Percentiles rank a stretch among this genome's conserved stretches.
Conservation (phyloP, 768 basidiomycete species). For the Galerina sulciceps region DNA sequence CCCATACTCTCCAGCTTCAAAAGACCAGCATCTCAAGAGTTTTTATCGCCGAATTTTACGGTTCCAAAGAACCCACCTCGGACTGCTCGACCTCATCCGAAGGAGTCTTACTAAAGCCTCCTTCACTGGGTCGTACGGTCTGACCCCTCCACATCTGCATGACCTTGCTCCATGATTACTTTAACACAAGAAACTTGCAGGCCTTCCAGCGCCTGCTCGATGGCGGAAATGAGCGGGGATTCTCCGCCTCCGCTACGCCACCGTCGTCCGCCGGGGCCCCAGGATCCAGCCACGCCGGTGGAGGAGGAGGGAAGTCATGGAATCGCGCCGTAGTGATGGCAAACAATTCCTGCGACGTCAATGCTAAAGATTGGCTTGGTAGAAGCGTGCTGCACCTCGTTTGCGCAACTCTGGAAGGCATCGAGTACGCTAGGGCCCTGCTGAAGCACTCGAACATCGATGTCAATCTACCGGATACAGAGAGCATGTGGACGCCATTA, state of each 20-base stretch:
- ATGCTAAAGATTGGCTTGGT: slow-evolving; percentile 73
- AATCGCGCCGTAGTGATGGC: slow-evolving; percentile 47
- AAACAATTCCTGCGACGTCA: slow-evolving; percentile 56
- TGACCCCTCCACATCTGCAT: slow-evolving; percentile 49
- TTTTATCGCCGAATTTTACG: slow-evolving; percentile 8
- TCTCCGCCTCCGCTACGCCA: slow-evolving; percentile 20
- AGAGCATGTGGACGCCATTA: slow-evolving; percentile 90
- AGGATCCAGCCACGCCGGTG: slow-evolving; percentile 28
- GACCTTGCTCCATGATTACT: slow-evolving; percentile 83
- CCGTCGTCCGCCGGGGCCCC: slow-evolving; percentile 35
- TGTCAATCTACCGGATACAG: slow-evolving; percentile 79
- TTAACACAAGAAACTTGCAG: slow-evolving; percentile 70
- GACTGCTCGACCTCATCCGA: slow-evolving; percentile 19
- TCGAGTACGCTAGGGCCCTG: slow-evolving; percentile 80
- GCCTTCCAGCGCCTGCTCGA: slow-evolving; percentile 80
- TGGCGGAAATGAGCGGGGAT: slow-evolving; percentile 39
- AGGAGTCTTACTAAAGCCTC: slow-evolving; percentile 30
- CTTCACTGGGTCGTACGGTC: slow-evolving; percentile 42
- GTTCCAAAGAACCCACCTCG: slow-evolving; percentile 7
- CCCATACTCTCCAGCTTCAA: neutral
- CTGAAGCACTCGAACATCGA: slow-evolving; percentile 77
- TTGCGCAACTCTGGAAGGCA: slow-evolving; percentile 64
- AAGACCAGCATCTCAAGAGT: neutral
- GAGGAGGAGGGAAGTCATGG: slow-evolving; percentile 64
- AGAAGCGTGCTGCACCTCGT: slow-evolving; percentile 84